Conservation (phyloP, 176 grass and related monocot genomes). For the Themeda triandra region DNA sequence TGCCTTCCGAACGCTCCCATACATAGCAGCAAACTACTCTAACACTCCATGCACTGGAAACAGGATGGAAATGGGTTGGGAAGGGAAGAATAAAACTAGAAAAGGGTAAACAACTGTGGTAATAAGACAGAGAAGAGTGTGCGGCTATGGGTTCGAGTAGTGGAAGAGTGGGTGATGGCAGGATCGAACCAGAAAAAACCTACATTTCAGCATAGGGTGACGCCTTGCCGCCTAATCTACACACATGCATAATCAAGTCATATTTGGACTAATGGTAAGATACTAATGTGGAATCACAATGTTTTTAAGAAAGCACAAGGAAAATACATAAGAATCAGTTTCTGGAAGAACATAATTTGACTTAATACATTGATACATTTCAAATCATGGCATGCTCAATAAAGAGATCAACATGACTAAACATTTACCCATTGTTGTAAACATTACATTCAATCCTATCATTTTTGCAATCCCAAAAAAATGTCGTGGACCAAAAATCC, state of each 20-base stretch:
- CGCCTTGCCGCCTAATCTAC: neutral
- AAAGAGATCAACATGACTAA: neutral
- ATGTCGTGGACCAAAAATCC: neutral
- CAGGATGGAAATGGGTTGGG: neutral
- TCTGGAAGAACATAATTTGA: neutral
- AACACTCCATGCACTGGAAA: neutral
- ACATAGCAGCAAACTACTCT: neutral
- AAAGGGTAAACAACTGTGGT: neutral
- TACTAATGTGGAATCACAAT: neutral
- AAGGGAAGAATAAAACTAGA: neutral
- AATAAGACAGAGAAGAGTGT: neutral
- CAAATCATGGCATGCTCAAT: neutral
- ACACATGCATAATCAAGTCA: neutral
- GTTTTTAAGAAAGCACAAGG: neutral
- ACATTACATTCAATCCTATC: neutral
- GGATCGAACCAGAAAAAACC: neutral
- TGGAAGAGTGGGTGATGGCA: neutral
- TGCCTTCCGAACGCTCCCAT: neutral
- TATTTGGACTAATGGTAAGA: slow-evolving; percentile 1
- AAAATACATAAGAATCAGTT: neutral
- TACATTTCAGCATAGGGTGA: too few relatives aligned
- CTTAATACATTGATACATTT: neutral
- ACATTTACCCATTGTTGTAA: too few relatives aligned
- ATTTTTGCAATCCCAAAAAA: neutral
- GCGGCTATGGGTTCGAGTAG: neutral